Evolutionary conservation across 176 grass and related monocot species (phyloP), one percentile per base, ranked within the genome.

Genomic region (Oryza glaberrima): DNA sequence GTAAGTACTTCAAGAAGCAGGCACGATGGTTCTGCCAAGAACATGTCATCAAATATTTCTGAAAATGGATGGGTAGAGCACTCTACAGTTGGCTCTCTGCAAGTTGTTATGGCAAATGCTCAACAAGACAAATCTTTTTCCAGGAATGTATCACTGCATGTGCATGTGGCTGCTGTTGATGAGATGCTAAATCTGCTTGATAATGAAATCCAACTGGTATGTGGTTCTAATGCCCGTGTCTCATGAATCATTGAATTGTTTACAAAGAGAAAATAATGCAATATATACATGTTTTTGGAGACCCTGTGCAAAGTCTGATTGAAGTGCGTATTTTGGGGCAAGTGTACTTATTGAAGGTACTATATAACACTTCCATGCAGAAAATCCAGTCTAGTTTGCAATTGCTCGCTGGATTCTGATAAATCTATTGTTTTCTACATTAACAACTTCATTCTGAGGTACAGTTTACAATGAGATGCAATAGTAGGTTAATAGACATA

Each of bases 131-230:
- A 73, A 61, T 16, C 19, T 41, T 64, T 72, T 75, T n/a, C 68
- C n/a, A 60, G 60, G 23, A 38, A 30, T 41, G 12, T 52, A 43
- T 66, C 35, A 9, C 47, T 34, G 30, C 77, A 85, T 15, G 15
- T 48, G 7, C 81, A 87, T 77, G 38, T 63, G 66, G 44, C 43
- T 38, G 60, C 30, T 41, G 6, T 41, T 70, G 32, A 74, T 84
- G 77, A 75, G 46, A 63, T 65, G 30, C 40, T 25, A 54, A 86
- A 84, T 48, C 84, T 64, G 77, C 78, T 68, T 85, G 84, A 90
- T 82, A 68, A 73, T 47, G 52, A 87, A 78, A 41, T 46, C 44
- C 72, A 90, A 17, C 49, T 52, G 84, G 91, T 93, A 73, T 60
- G 25, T 75, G 70, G 74, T 40, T 72, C 7, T 43, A 46, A 7